A percentile compares a stretch with the other conserved stretches of the same genome.
These are phyloP conservation scores for Mycena rebaudengoi DNA, from an alignment of 768 basidiomycete genomes.

Conservation along the genomic window DNA sequence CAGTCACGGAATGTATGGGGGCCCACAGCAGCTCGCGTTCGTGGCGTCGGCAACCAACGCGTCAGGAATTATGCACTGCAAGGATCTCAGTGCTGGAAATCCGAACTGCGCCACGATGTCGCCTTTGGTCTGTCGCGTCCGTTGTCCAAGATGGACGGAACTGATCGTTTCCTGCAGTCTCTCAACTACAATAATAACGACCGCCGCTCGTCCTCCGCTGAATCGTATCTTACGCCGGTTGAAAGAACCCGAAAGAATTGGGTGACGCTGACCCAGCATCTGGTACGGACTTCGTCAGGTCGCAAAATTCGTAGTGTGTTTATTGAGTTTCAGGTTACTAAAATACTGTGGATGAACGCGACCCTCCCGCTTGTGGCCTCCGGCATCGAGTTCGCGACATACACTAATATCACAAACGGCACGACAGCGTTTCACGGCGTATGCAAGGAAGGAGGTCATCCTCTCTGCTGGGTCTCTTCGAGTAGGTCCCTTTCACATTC, in stretches of 20 bases:
- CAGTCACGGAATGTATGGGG: slow-evolving; percentile 15
- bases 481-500: slow-evolving; percentile 25
- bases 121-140: slow-evolving; percentile 48
- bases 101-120: slow-evolving; percentile 64
- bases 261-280: slow-evolving; percentile 54
- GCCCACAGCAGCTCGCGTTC: slow-evolving; percentile 16
- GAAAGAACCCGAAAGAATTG: slow-evolving; percentile 56
- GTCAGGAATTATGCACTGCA: slow-evolving; percentile 52
- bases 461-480: slow-evolving; percentile 60
- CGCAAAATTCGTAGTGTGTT: too few relatives aligned
- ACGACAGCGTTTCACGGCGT: slow-evolving; percentile 49
- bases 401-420: slow-evolving; percentile 39
- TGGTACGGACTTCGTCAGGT: slow-evolving; percentile 35
- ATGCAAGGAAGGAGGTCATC: slow-evolving; percentile 58
- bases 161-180: slow-evolving; percentile 38
- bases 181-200: slow-evolving; percentile 57
- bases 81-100: slow-evolving; percentile 62
- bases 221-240: slow-evolving; percentile 64
- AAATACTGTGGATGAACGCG: slow-evolving; percentile 48
- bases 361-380: slow-evolving; percentile 49
- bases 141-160: too few relatives aligned
- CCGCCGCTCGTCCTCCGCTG: slow-evolving; percentile 61
- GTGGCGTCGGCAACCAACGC: slow-evolving; percentile 1
- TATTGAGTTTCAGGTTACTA: slow-evolving; percentile 46
- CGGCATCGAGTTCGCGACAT: slow-evolving; percentile 55